Conservation (phyloP, 2,329 filamentous ascomycete genomes). For the Arachnopeziza araneosa region DNA sequence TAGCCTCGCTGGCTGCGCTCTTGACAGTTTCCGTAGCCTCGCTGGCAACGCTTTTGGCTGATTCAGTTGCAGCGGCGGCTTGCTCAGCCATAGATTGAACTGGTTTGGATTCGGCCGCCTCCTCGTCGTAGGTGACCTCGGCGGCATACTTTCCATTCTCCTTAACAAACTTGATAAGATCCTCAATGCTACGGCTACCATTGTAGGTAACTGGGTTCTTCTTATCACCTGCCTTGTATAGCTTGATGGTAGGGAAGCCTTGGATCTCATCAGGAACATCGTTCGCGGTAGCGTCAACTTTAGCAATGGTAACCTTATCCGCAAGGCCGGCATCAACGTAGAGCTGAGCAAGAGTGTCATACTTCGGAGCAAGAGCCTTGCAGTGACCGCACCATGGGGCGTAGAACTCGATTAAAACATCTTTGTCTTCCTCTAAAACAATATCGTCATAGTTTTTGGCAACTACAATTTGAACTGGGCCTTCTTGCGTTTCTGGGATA, state of each 20-base stretch:
- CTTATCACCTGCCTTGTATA: conserved; percentile 90
- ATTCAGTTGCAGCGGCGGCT: conserved; percentile 34
- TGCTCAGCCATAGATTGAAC: conserved; percentile 35
- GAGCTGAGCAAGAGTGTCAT: conserved; percentile 79
- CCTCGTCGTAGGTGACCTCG: conserved; percentile 54
- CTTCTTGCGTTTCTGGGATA: conserved; percentile 88
- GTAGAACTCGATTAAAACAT: conserved; percentile 97
- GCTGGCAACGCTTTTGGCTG: conserved; percentile 37
- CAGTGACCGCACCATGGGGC: conserved; percentile 99
- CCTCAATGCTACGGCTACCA: conserved; percentile 83
- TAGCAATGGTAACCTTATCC: conserved; percentile 85
- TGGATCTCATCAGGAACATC: conserved; percentile 95
- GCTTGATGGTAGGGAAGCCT: conserved; percentile 99
- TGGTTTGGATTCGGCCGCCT: conserved; percentile 45
- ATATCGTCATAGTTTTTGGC: conserved; percentile 90
- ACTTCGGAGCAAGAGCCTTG: conserved; percentile 95
- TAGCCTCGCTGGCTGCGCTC: conserved; percentile 41
- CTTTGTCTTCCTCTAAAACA: conserved; percentile 90
- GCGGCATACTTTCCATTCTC: conserved; percentile 91
- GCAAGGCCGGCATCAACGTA: conserved; percentile 74
- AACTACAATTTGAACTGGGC: conserved; percentile 80
- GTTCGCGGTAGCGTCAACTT: conserved; percentile 94
- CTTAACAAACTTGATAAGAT: conserved; percentile 85
- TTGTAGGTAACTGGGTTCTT: conserved; percentile 77
- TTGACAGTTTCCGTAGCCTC: conserved; percentile 43